A percentile compares a stretch with the other conserved stretches of the same genome.
Evolutionary conservation across 495 filamentous ascomycete genomes (phyloP).

Genomic region (Copromyces sp.): DNA sequence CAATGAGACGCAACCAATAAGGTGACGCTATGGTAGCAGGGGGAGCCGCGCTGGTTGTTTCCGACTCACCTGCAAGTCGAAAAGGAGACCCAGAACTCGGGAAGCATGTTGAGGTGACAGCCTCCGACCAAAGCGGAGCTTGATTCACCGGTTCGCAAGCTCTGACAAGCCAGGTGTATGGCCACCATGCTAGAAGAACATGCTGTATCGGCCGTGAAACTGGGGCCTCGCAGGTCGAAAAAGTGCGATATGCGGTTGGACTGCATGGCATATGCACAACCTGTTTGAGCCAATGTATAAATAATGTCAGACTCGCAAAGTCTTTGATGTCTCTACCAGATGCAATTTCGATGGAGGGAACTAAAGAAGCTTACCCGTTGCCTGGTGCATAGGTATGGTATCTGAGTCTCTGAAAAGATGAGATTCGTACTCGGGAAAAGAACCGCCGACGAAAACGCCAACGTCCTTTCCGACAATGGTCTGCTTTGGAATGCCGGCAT

Average conservation of each 20-base stretch:
- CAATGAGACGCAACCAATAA: slow-evolving; percentile 32
- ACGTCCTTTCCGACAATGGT: slow-evolving; percentile 64
- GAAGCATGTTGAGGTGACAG: slow-evolving; percentile 46
- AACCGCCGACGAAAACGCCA: slow-evolving; percentile 78
- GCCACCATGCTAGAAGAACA: slow-evolving; percentile 66
- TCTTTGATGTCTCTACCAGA: neutral
- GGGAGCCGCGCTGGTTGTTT: slow-evolving; percentile 17
- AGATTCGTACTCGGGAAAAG: slow-evolving; percentile 76
- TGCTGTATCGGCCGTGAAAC: slow-evolving; percentile 77
- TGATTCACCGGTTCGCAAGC: slow-evolving; percentile 50
- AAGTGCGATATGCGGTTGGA: slow-evolving; percentile 55
- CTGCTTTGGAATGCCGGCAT: slow-evolving; percentile 74
- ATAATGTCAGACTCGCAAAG: neutral
- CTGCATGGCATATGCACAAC: slow-evolving; percentile 39
- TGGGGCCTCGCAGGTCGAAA: slow-evolving; percentile 46
- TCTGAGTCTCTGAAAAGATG: slow-evolving; percentile 72
- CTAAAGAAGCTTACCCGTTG: slow-evolving; percentile 24
- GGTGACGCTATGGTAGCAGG: slow-evolving; percentile 39
- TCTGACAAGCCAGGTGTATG: slow-evolving; percentile 70
- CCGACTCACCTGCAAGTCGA: slow-evolving; percentile 22
- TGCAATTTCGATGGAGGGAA: neutral
- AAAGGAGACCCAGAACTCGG: slow-evolving; percentile 46
- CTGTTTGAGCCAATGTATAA: slow-evolving; percentile 22
- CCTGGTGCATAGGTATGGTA: slow-evolving; percentile 39
- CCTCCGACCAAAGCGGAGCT: slow-evolving; percentile 45